Evolutionary conservation across 2,329 filamentous ascomycete species (phyloP), one percentile per base, ranked within the genome.

Genomic region (Phoma sp.): DNA sequence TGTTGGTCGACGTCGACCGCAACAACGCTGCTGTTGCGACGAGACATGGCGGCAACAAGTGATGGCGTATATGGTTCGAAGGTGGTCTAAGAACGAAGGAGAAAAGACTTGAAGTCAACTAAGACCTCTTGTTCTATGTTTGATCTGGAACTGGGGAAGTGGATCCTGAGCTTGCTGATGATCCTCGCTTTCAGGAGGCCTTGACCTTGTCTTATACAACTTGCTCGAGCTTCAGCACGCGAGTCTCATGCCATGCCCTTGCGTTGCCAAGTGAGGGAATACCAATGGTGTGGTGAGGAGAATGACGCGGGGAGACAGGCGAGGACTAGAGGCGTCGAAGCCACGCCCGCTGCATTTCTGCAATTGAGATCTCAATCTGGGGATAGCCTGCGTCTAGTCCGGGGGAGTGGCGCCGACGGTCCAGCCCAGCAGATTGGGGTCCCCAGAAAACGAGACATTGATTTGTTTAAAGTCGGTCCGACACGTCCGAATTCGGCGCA

Each of bases 21-120:
- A 53, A 73, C 66, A 51, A 73, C 65, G 47, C 59, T 68, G 63
- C 63, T 69, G 52, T 70, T 71, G 53, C 66, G 65, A 45, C 64
- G 68, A 50, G 70, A 69, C 69, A 72, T 72, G 53, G 37, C 59
- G 60, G 37, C 10, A n/a, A n/a, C n/a, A n/a, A n/a, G n/a, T n/a
- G 43, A 36, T 46, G 53, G 46, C 43, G 38, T 47, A 25, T 25
- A 38, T 9, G 33, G 23, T 25, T 23, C 29, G 34, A 42, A 32
- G 39, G 17, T n/a, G 20, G 38, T 43, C 17, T 3, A 28, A 38
- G 28, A 28, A 40, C 40, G 43, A 26, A 25, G 39, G 18, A 46
- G 10, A 36, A 21, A 20, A 38, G 14, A 42, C 25, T 51, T 33
- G 29, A 56, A 58, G 52, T 43, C 56, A 51, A 47, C 37, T 18